A percentile compares a stretch with the other conserved stretches of the same genome.
Conservation (phyloP, 345 rosid genomes). For the Euphorbia pulcherrima region DNA sequence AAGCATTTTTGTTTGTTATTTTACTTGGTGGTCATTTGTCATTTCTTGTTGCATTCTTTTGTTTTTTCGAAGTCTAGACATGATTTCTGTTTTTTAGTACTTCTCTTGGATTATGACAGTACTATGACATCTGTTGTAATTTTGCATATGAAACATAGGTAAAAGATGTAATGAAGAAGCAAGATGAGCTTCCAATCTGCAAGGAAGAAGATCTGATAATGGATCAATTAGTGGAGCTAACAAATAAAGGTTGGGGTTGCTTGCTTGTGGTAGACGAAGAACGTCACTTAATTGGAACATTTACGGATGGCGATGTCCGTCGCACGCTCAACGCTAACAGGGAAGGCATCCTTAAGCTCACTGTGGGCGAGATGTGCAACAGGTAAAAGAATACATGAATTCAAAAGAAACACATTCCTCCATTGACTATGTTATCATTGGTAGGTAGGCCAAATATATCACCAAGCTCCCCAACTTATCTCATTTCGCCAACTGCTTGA, state of each 20-base stretch:
- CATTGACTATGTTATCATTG: no score
- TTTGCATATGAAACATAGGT: conserved; percentile 35
- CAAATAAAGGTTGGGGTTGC: conserved; percentile 94
- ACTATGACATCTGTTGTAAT: not conserved
- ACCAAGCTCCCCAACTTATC: no score
- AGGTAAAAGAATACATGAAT: conserved; percentile 40
- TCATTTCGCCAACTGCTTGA: no score
- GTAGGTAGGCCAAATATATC: no score
- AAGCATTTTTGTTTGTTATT: not conserved
- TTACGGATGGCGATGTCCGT: conserved; percentile 91
- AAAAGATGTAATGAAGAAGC: conserved; percentile 87
- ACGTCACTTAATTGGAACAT: conserved; percentile 72
- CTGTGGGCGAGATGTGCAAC: conserved; percentile 93
- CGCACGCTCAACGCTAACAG: conserved; percentile 85
- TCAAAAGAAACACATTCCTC: no score
- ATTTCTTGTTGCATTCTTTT: not conserved
- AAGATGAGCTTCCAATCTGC: conserved; percentile 84
- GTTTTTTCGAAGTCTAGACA: not conserved
- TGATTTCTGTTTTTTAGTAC: not conserved
- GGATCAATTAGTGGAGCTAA: conserved; percentile 91
- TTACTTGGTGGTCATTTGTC: not conserved
- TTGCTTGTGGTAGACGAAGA: conserved; percentile 69
- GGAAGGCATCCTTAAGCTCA: conserved; percentile 86
- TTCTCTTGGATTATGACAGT: not conserved
- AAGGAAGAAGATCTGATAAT: conserved; percentile 83